Evolutionary conservation across 176 grass and related monocot species (phyloP).

Genomic region (Triticum aestivum): IWGSC_CS_RefSeq_v2.1 NC_057809.1:531534869-531535368

Average conservation of each 20-base stretch:
- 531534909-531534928: slow-evolving; percentile 29
- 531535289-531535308: neutral
- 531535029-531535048: neutral
- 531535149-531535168: neutral
- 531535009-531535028: neutral
- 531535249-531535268: neutral
- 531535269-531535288: neutral
- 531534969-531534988: slow-evolving; percentile 1
- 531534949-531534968: slow-evolving; percentile 44
- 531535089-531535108: neutral
- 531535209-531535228: neutral
- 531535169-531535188: neutral
- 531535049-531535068: neutral
- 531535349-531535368: neutral
- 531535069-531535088: neutral
- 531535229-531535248: neutral
- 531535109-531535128: neutral
- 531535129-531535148: slow-evolving; percentile 7
- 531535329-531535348: neutral
- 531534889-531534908: slow-evolving; percentile 24
- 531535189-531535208: neutral
- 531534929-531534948: slow-evolving; percentile 45
- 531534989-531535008: slow-evolving; percentile 2
- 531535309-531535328: neutral
- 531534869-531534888: slow-evolving; percentile 18